Evolutionary conservation across 768 basidiomycete genomes (phyloP).

Genomic region (Suillus weaverae): DNA sequence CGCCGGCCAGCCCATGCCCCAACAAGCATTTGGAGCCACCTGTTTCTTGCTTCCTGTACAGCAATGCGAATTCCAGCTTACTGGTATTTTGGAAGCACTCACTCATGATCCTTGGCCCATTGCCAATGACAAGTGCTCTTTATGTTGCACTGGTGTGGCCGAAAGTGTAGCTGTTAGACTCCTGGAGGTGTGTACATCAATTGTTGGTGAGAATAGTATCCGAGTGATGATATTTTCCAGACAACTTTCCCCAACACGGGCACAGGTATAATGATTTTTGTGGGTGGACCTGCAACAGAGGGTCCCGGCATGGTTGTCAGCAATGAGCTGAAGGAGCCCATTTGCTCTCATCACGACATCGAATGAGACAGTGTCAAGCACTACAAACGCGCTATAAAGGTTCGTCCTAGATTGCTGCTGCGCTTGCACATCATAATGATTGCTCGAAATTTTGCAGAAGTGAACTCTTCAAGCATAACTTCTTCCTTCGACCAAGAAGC

Average conservation of each 20-base stretch:
- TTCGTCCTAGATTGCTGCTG: too few relatives aligned
- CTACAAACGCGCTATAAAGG: too few relatives aligned
- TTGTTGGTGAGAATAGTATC: not conserved
- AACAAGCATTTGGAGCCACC: conserved; percentile 78
- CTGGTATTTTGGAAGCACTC: conserved; percentile 86
- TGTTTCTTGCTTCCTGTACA: conserved; percentile 90
- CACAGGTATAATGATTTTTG: too few relatives aligned
- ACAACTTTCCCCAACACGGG: too few relatives aligned
- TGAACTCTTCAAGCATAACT: conserved; percentile 89
- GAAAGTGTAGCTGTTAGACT: conserved; percentile 90
- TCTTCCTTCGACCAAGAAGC: conserved; percentile 98
- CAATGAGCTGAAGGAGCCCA: too few relatives aligned
- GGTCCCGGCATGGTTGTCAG: too few relatives aligned
- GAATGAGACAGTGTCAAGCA: too few relatives aligned
- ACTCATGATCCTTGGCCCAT: conserved; percentile 96
- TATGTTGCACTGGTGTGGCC: conserved; percentile 95
- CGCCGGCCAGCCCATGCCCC: conserved; percentile 79
- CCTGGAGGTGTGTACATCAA: conserved; percentile 60
- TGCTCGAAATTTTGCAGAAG: conserved; percentile 95
- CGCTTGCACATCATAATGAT: conserved; percentile 98
- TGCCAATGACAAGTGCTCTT: conserved; percentile 86
- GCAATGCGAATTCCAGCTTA: conserved; percentile 95
- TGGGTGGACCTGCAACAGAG: too few relatives aligned
- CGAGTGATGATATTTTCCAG: too few relatives aligned
- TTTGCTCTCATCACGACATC: too few relatives aligned